These are phyloP conservation scores for Saccharomycopsis schoenii DNA, from an alignment of 805 yeast species.

Conservation along the genomic window DNA sequence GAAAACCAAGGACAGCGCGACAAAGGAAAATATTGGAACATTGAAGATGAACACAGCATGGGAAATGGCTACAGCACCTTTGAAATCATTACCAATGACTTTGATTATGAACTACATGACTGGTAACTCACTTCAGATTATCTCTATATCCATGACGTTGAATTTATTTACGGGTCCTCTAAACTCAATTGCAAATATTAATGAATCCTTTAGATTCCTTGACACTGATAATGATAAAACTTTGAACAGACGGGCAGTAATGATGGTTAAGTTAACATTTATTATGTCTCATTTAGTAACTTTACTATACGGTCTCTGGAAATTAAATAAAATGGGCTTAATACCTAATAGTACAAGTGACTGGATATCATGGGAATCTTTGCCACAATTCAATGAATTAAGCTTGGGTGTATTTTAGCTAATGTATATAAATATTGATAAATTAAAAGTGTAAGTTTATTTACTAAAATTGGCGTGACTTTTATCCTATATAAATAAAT, in stretches of 20 bases:
- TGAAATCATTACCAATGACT: conserved; percentile 84
- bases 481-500: not conserved
- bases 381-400: conserved; percentile 10
- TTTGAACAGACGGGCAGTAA: conserved; percentile 25
- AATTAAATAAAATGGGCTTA: conserved; percentile 78
- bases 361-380: conserved; percentile 80
- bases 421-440: too few relatives aligned
- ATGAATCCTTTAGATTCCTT: conserved; percentile 37
- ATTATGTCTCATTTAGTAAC: conserved; percentile 40
- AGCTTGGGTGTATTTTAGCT: conserved; percentile 5
- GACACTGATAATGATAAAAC: conserved; percentile 28
- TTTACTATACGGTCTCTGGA: conserved; percentile 73
- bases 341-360: conserved; percentile 82
- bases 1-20: not conserved
- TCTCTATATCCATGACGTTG: conserved; percentile 82
- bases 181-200: conserved; percentile 54
- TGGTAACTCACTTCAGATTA: conserved; percentile 80
- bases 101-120: conserved; percentile 86
- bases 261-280: conserved; percentile 37
- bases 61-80: conserved; percentile 77
- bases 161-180: conserved; percentile 75
- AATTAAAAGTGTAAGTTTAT: too few relatives aligned
- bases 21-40: conserved; percentile 14
- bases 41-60: conserved; percentile 61
- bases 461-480: not conserved